phyloP scores from a whole-genome alignment of 495 filamentous ascomycete genomes.

The Tuber indicum region DNA sequence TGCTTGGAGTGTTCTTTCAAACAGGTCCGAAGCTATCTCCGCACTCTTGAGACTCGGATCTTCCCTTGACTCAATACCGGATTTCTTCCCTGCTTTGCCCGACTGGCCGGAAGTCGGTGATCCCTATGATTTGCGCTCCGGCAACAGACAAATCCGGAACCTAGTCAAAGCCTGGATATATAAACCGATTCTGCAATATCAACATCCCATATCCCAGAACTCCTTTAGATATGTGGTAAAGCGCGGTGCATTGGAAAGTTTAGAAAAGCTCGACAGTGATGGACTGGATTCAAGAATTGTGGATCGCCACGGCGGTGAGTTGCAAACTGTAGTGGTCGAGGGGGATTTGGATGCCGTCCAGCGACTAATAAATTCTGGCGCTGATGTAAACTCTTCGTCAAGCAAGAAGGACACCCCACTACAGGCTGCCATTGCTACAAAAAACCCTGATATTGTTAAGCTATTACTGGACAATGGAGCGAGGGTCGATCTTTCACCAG shows the following conservation, averaged over 20 bases:
- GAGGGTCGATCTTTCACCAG: not conserved
- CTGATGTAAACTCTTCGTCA: not conserved
- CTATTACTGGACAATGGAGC: slow-evolving; percentile 9
- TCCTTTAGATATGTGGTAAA: not conserved
- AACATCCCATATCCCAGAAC: not conserved
- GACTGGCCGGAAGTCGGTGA: slow-evolving; percentile 7
- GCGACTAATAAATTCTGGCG: slow-evolving; percentile 7
- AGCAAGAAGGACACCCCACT: not conserved
- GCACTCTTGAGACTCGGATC: slow-evolving; percentile 10
- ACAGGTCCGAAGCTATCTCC: slow-evolving; percentile 7
- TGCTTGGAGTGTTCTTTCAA: slow-evolving; percentile 22
- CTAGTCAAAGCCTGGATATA: slow-evolving; percentile 12
- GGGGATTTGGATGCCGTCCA: slow-evolving; percentile 4
- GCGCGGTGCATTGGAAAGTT: not conserved
- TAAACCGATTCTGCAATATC: not conserved
- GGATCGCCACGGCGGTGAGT: not conserved
- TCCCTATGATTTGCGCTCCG: not conserved
- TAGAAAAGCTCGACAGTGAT: not conserved
- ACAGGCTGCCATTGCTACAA: not conserved
- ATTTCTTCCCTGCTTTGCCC: slow-evolving; percentile 15
- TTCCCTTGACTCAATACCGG: slow-evolving; percentile 6
- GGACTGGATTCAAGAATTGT: not conserved
- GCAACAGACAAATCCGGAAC: not conserved
- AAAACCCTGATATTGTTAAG: slow-evolving; percentile 8
- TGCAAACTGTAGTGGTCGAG: slow-evolving; percentile 5